These are phyloP conservation scores for Lactuca saligna DNA, from an alignment of 129 eudicot species.

Conservation along the genomic window DNA sequence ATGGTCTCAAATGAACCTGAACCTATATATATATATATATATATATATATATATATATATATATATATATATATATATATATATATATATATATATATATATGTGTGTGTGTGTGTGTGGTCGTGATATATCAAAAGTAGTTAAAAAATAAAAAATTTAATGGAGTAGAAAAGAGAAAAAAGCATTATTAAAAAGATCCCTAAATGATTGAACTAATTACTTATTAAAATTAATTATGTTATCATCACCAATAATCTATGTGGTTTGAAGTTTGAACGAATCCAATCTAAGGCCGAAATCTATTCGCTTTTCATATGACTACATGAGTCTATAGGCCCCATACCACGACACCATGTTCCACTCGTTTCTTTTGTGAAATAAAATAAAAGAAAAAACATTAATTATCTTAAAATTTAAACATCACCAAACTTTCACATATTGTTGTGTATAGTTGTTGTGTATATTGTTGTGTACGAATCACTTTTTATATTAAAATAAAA, in stretches of 20 bases:
- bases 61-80: too few species aligned
- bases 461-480: too few species aligned
- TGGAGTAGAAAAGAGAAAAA: too few species aligned
- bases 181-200: not conserved
- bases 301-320: slow-evolving; percentile 16
- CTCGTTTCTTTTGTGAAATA: not conserved
- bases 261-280: slow-evolving; percentile 31
- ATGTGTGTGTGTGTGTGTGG: too few species aligned
- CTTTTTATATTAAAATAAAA: too few species aligned
- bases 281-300: slow-evolving; percentile 27
- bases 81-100: too few species aligned
- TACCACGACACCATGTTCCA: slow-evolving; percentile 5
- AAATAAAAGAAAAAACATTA: not conserved
- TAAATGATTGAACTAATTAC: not conserved
- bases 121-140: not conserved
- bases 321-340: not conserved
- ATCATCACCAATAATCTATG: slow-evolving; percentile 14
- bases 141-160: too few species aligned
- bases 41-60: too few species aligned
- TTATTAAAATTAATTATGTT: slow-evolving; percentile 7
- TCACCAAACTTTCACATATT: not conserved
- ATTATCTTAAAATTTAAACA: not conserved
- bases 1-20: too few species aligned
- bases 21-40: too few species aligned
- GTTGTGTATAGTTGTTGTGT: too few species aligned